A percentile compares a stretch with the other conserved stretches of the same genome.
phyloP scores from a whole-genome alignment of 768 basidiomycete species.

The Psilocybe cyanescens region DNA sequence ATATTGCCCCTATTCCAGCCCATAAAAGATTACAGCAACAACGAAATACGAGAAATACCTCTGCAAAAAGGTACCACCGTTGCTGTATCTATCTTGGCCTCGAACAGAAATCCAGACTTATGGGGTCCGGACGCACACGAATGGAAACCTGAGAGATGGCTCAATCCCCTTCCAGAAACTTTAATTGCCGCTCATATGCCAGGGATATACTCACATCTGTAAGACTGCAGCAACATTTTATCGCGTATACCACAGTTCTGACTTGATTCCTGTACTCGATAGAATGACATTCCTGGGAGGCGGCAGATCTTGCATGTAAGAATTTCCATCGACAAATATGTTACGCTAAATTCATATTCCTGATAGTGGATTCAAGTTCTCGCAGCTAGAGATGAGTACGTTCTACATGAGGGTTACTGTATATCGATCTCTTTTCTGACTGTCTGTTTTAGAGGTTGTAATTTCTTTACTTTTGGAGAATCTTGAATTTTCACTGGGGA shows the following conservation, averaged over 20 bases:
- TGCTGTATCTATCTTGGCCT: constrained; percentile 32
- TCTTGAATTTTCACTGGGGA: constrained; percentile 21
- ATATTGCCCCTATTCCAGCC: constrained; percentile 38
- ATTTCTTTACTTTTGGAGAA: constrained; percentile 19
- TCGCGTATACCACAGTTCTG: too few species aligned
- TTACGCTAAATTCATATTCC: neutral
- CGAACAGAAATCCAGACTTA: constrained; percentile 35
- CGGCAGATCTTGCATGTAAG: constrained; percentile 46
- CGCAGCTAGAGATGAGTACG: constrained; percentile 54
- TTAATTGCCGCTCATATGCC: constrained; percentile 16
- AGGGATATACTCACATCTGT: constrained; percentile 23
- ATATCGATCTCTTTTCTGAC: neutral
- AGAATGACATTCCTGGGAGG: constrained; percentile 43
- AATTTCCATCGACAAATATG: neutral
- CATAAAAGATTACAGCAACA: constrained; percentile 37
- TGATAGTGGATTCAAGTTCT: constrained; percentile 39
- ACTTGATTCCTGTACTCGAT: too few species aligned
- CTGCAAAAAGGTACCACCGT: constrained; percentile 41
- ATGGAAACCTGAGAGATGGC: constrained; percentile 52
- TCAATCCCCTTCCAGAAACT: constrained; percentile 20
- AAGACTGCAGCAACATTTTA: neutral
- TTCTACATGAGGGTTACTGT: neutral
- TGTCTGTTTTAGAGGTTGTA: constrained; percentile 23
- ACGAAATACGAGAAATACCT: constrained; percentile 34
- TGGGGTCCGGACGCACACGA: constrained; percentile 48